These are phyloP conservation scores for Backusella parvicylindrica DNA, from an alignment of 192 early-diverging fungal species.

Conservation along the genomic window DNA sequence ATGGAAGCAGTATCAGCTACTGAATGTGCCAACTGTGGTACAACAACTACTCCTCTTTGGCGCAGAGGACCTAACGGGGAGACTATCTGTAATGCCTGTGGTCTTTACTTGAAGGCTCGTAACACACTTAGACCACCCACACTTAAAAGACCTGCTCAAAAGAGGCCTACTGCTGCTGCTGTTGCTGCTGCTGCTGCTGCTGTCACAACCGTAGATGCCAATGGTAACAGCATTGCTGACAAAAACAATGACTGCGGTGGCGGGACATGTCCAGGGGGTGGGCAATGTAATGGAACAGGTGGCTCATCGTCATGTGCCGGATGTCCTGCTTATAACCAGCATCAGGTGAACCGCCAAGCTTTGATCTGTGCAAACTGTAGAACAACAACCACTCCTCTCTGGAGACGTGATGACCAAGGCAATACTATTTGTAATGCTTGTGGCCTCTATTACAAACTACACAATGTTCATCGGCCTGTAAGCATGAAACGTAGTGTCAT, in stretches of 20 bases:
- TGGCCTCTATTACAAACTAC: slow-evolving; percentile 87
- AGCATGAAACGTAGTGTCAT: slow-evolving; percentile 76
- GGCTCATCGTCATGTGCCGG: slow-evolving; percentile 70
- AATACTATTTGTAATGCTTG: slow-evolving; percentile 84
- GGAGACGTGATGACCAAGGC: slow-evolving; percentile 70
- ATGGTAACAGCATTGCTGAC: neutral
- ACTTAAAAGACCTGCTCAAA: slow-evolving; percentile 39
- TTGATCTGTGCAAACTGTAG: slow-evolving; percentile 74
- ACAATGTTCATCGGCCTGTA: slow-evolving; percentile 76
- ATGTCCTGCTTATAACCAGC: slow-evolving; percentile 76
- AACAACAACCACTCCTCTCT: slow-evolving; percentile 77
- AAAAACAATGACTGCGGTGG: slow-evolving; percentile 31
- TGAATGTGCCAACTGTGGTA: slow-evolving; percentile 84
- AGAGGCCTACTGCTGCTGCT: slow-evolving; percentile 31
- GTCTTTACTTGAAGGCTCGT: slow-evolving; percentile 53
- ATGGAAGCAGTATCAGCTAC: slow-evolving; percentile 40
- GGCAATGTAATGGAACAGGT: slow-evolving; percentile 72
- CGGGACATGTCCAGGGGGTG: slow-evolving; percentile 73
- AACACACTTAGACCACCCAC: slow-evolving; percentile 48
- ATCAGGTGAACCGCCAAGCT: slow-evolving; percentile 53
- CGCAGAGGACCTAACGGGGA: slow-evolving; percentile 81
- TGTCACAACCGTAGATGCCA: neutral
- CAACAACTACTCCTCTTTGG: slow-evolving; percentile 91
- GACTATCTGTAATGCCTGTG: slow-evolving; percentile 96
- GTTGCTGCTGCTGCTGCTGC: neutral